These are phyloP conservation scores for Pichia membranifaciens DNA, from an alignment of 805 yeast species.

Conservation along the genomic window DNA sequence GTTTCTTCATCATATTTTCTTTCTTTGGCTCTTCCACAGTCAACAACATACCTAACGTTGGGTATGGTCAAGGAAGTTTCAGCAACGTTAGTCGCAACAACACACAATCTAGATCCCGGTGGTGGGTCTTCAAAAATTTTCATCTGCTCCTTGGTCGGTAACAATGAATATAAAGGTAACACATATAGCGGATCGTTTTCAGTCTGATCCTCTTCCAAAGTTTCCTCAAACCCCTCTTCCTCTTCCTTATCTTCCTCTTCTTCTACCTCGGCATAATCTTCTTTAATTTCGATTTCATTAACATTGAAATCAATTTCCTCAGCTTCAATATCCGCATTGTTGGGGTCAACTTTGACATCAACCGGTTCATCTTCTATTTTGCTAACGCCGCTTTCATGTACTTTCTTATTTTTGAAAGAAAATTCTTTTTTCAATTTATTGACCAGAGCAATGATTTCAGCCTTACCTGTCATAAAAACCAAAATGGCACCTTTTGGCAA, in stretches of 20 bases:
- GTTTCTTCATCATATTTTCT: constrained; percentile 73
- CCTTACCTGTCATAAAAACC: constrained; percentile 89
- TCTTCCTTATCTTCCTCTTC: constrained; percentile 48
- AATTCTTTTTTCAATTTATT: constrained; percentile 62
- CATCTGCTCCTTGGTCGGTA: constrained; percentile 95
- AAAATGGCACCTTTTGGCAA: constrained; percentile 94
- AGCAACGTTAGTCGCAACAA: constrained; percentile 95
- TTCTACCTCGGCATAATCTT: constrained; percentile 36
- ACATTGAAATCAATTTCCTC: constrained; percentile 76
- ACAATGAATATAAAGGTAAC: constrained; percentile 82
- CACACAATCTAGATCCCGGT: constrained; percentile 75
- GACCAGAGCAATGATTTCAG: constrained; percentile 77
- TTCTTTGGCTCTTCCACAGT: constrained; percentile 91
- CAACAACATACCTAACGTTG: constrained; percentile 89
- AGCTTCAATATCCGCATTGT: constrained; percentile 68
- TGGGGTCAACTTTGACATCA: constrained; percentile 46
- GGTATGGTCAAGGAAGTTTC: constrained; percentile 97
- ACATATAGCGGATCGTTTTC: constrained; percentile 79
- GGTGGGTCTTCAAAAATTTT: constrained; percentile 87
- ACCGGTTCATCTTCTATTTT: constrained; percentile 32
- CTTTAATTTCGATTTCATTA: constrained; percentile 33
- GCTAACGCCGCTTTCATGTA: constrained; percentile 11
- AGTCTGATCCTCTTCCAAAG: constrained; percentile 62
- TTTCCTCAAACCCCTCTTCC: constrained; percentile 69
- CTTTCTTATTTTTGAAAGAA: constrained; percentile 38